These are phyloP conservation scores for Pichia phayaonensis DNA, from an alignment of 805 yeast species.

Conservation along the genomic window DNA sequence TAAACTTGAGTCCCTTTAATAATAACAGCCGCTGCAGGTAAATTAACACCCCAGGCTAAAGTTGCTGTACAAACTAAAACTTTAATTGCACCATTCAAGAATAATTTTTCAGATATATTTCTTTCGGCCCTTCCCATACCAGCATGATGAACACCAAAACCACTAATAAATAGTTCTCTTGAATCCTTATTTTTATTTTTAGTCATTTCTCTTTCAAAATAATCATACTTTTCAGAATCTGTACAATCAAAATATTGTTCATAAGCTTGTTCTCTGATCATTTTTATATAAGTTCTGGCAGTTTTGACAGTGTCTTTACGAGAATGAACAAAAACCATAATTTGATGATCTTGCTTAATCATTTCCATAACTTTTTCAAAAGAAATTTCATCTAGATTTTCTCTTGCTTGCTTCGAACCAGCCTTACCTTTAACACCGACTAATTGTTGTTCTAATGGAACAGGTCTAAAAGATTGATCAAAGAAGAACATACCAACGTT, in stretches of 20 bases:
- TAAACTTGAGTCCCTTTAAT: slow-evolving; percentile 95
- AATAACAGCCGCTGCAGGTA: slow-evolving; percentile 96
- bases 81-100: slow-evolving; percentile 74
- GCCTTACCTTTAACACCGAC: slow-evolving; percentile 83
- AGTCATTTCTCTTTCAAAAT: slow-evolving; percentile 56
- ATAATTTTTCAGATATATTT: slow-evolving; percentile 82
- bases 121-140: slow-evolving; percentile 92
- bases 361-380: slow-evolving; percentile 70
- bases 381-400: slow-evolving; percentile 65
- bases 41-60: slow-evolving; percentile 98
- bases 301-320: slow-evolving; percentile 87
- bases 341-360: slow-evolving; percentile 68
- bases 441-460: slow-evolving; percentile 82
- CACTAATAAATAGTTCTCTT: slow-evolving; percentile 68
- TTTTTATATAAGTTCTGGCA: slow-evolving; percentile 59
- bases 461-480: slow-evolving; percentile 89
- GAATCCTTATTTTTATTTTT: slow-evolving; percentile 71
- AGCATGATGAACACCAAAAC: slow-evolving; percentile 95
- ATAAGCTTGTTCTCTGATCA: slow-evolving; percentile 60
- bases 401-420: slow-evolving; percentile 63
- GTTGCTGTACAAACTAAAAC: slow-evolving; percentile 96
- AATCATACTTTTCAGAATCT: slow-evolving; percentile 33
- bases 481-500: slow-evolving; percentile 90
- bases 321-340: slow-evolving; percentile 95
- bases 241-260: slow-evolving; percentile 50